Percentiles rank a stretch among this genome's conserved stretches.
phyloP scores from a whole-genome alignment of 2,329 filamentous ascomycete genomes.

The Colletotrichum caudatum region DNA sequence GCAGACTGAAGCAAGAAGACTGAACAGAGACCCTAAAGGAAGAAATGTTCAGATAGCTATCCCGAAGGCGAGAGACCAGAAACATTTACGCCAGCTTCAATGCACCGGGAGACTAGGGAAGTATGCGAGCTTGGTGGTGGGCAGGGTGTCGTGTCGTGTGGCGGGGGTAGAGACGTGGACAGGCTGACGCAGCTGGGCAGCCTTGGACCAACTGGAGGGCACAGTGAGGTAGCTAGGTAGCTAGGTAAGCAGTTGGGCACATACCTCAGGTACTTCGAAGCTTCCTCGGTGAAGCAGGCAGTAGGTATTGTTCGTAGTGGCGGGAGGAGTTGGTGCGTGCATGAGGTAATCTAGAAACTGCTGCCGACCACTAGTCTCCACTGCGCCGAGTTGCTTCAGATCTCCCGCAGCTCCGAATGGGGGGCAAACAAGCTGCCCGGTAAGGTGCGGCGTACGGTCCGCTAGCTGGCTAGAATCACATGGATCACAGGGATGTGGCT shows the following conservation, averaged over 20 bases:
- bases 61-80: background rate
- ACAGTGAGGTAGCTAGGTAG: background rate
- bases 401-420: conserved; percentile 18
- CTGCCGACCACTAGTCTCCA: background rate
- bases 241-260: no score
- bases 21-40: background rate
- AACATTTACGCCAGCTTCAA: conserved; percentile 35
- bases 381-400: background rate
- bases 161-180: conserved; percentile 32
- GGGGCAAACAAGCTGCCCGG: conserved; percentile 11
- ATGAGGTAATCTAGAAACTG: background rate
- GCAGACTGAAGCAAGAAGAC: conserved; percentile 3
- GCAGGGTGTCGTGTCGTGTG: conserved; percentile 16
- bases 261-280: no score
- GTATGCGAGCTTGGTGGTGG: conserved; percentile 30
- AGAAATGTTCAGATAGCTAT: conserved; percentile 17
- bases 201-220: conserved; percentile 9
- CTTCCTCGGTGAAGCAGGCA: background rate
- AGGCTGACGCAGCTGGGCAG: conserved; percentile 39
- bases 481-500: conserved; percentile 34
- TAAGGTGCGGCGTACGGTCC: background rate
- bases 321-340: background rate
- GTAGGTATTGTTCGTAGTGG: background rate
- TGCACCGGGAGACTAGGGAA: conserved; percentile 23
- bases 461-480: conserved; percentile 28